These are phyloP conservation scores for Penicillium glabrum DNA, from an alignment of 2,329 filamentous ascomycete genomes.

Conservation along the genomic window DNA sequence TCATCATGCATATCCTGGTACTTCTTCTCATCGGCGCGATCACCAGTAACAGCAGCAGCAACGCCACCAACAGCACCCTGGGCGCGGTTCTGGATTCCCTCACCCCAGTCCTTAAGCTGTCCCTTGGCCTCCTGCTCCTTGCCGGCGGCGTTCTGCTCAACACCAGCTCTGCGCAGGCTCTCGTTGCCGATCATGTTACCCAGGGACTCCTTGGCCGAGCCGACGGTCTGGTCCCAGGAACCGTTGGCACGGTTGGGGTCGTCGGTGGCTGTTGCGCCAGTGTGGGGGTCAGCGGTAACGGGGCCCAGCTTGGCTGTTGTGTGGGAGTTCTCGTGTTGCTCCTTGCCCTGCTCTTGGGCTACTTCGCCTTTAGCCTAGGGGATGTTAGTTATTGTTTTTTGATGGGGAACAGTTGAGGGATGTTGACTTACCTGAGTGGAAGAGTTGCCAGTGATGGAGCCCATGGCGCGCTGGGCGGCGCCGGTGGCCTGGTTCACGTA, in stretches of 20 bases:
- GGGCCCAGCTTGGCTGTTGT: constrained; percentile 72
- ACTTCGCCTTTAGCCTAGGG: constrained; percentile 64
- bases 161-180: constrained; percentile 70
- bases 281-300: constrained; percentile 62
- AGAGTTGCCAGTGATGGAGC: constrained; percentile 70
- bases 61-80: constrained; percentile 70
- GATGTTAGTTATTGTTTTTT: constrained; percentile 29
- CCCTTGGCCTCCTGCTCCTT: constrained; percentile 80
- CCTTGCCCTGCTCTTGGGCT: constrained; percentile 65
- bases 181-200: constrained; percentile 76
- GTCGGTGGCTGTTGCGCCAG: constrained; percentile 70
- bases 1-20: constrained; percentile 71
- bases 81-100: constrained; percentile 66
- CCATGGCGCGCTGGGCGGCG: constrained; percentile 69
- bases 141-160: constrained; percentile 75
- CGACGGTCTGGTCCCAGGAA: constrained; percentile 85
- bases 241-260: constrained; percentile 70
- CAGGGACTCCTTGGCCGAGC: constrained; percentile 76
- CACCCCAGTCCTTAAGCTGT: constrained; percentile 71
- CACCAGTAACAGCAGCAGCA: constrained; percentile 70
- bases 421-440: constrained; percentile 57
- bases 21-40: constrained; percentile 63
- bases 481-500: constrained; percentile 73
- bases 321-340: constrained; percentile 69
- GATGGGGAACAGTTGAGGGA: background rate